Percentiles rank a stretch among this genome's conserved stretches.
These are phyloP conservation scores for Vaccinium vitisidaea DNA, from an alignment of 148 eudicot genomes.

Conservation along the genomic window DNA sequence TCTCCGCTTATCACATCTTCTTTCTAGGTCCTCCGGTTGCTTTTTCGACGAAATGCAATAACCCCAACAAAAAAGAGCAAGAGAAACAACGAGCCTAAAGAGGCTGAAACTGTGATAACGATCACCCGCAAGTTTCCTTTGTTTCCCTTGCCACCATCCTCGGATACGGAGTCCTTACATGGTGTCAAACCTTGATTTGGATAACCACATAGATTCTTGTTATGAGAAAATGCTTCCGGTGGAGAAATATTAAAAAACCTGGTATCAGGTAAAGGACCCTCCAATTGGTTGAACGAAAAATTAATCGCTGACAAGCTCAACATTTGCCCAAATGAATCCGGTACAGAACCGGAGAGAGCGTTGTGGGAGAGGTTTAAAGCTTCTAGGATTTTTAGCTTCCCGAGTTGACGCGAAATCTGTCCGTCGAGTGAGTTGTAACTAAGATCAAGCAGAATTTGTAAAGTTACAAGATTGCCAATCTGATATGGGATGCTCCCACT, in stretches of 20 bases:
- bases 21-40: no score
- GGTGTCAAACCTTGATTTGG: conserved; percentile 17
- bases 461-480: conserved; percentile 15
- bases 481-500: conserved; percentile 17
- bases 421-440: conserved; percentile 25
- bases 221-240: neutral
- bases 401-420: conserved; percentile 17
- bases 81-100: conserved; percentile 9
- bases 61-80: neutral
- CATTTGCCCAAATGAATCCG: conserved; percentile 17
- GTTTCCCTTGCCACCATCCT: neutral
- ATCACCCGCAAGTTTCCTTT: neutral
- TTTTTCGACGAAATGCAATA: neutral
- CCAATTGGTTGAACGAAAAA: conserved; percentile 31
- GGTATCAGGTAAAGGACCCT: conserved; percentile 30
- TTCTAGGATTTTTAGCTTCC: conserved; percentile 17
- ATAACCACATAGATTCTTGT: conserved; percentile 23
- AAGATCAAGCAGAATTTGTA: conserved; percentile 28
- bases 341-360: conserved; percentile 26
- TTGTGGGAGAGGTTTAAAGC: conserved; percentile 33
- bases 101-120: neutral
- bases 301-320: conserved; percentile 23
- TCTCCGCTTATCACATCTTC: no score
- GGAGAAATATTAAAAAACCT: conserved; percentile 14
- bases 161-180: neutral